Evolutionary conservation across 2,329 filamentous ascomycete genomes (phyloP), one percentile per base, ranked within the genome.

Genomic region (Trichoderma breve): DNA sequence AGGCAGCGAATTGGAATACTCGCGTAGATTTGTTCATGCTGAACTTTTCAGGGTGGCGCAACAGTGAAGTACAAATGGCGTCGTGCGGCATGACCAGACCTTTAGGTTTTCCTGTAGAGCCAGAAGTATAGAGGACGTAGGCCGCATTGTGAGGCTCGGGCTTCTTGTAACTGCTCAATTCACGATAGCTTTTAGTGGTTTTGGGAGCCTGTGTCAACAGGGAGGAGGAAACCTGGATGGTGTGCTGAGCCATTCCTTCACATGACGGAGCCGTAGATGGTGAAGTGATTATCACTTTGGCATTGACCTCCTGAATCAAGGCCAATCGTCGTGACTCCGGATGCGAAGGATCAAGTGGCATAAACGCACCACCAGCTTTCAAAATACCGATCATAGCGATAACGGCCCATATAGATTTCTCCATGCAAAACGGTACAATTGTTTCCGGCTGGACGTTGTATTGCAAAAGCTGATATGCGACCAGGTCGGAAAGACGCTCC

Each of bases 31-130:
- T 66, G 1, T n/a, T 32, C 1, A 68, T 26, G 11, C 24, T 21
- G 2, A 69, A 39, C 5, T 24, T n/a, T n/a, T 36, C 34, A 43
- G 28, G 28, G 11, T 57, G 47, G 3, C 36, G 18, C 9, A 53
- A 15, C 11, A 58, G 12, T 4, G 39, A 32, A 15, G 70, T 61
- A 6, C 62, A 71, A n/a, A 21, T 9, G 14, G 63, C 63, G 1
- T 8, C 14, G 28, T 71, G 70, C 1, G 47, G 4, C 24, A 75
- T 62, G 8, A 74, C 30, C 4, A 76, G 47, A 18, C 74, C 75
- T 32, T 76, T 76, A 6, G 75, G 74, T n/a, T 72, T 73, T n/a
- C 74, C 75, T 2, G 74, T 76, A 30, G 71, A 73, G 1, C 74
- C 75, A 7, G 74, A 76, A 1, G 74, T 76, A 28, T 75, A 76